phyloP scores from a whole-genome alignment of 306 rosid genomes.

The Cucurbita moschata region DNA sequence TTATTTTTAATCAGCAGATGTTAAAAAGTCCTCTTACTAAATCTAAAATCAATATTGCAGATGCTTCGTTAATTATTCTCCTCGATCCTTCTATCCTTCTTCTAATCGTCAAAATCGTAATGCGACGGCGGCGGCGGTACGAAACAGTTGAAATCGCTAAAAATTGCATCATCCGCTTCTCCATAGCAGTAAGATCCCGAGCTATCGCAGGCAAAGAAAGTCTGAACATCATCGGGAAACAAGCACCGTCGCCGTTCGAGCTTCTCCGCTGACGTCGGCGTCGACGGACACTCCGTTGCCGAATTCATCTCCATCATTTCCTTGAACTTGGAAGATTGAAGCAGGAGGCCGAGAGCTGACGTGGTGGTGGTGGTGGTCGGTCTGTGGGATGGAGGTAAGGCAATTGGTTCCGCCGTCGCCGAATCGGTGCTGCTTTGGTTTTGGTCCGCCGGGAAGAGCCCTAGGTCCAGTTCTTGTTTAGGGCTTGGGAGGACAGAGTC shows the following conservation, averaged over 20 bases:
- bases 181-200: constrained; percentile 11
- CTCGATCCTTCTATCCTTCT: not conserved
- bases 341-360: constrained; percentile 30
- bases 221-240: constrained; percentile 23
- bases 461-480: constrained; percentile 11
- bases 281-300: not conserved
- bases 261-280: not conserved
- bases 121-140: constrained; percentile 19
- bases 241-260: not conserved
- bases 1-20: not conserved
- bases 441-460: constrained; percentile 12
- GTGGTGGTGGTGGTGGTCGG: constrained; percentile 15
- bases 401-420: constrained; percentile 2
- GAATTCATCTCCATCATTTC: constrained; percentile 36
- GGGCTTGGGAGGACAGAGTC: constrained; percentile 3
- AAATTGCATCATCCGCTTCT: constrained; percentile 21
- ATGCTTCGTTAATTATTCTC: not conserved
- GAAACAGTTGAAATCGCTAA: constrained; percentile 21
- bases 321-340: constrained; percentile 32
- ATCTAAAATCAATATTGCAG: not conserved
- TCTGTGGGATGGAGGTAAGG: constrained; percentile 4
- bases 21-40: not conserved
- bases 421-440: not conserved
- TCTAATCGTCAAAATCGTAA: constrained; percentile 13
- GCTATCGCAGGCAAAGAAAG: constrained; percentile 18